Base-by-base conservation (phyloP, 2,329 filamentous ascomycete species). In the Hymenotorrendiella dingleyae region DNA sequence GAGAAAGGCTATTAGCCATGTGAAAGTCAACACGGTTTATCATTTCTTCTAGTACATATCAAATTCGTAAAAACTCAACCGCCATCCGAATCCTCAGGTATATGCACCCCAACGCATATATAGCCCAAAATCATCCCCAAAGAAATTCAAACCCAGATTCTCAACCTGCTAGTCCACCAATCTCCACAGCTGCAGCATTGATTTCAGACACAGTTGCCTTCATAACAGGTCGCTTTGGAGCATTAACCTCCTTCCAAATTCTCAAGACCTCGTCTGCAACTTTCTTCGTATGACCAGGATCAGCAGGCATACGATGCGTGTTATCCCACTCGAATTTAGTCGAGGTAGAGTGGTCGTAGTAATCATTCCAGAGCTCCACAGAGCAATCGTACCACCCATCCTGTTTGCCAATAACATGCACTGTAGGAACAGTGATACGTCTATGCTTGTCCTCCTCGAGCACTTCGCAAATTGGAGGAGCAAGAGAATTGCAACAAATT, bases 371-470 rank as follows among this genome's bases (percentile, higher is more conserved):
- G 19, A 57, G 27, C 14, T 34, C 33, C 11, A 37, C 34, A 14
- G 47, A 43, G 14, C 49, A 43, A 7, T 54, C 47, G 27, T 36
- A 32, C 48, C 49, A 58, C 33, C 46, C 49, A 46, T 58, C 55
- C 26, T 54, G 41, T 22, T 34, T 32, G 0, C 55, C 55, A 8
- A 56, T 32, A 20, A 58, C 45, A 45, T 55, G 52, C 27, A 55
- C 14, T 22, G 42, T 54, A 14, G 54, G 54, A 35, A 51, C 34
- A 4, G 12, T 33, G 19, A 56, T 48, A 27, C 40, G 19, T 5
- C 37, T 36, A n/a, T 34, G 39, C 30, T 38, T 33, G 27, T 44
- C 42, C 42, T 49, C 45, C 22, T 39, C 37, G 10, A 38, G 26
- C 8, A 33, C 35, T 8, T 32, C 40, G 8, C 41, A 44, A 16